These are phyloP conservation scores for Pseudopyrenochaeta lycopersici DNA, from an alignment of 2,329 filamentous ascomycete genomes.

Conservation along the genomic window DNA sequence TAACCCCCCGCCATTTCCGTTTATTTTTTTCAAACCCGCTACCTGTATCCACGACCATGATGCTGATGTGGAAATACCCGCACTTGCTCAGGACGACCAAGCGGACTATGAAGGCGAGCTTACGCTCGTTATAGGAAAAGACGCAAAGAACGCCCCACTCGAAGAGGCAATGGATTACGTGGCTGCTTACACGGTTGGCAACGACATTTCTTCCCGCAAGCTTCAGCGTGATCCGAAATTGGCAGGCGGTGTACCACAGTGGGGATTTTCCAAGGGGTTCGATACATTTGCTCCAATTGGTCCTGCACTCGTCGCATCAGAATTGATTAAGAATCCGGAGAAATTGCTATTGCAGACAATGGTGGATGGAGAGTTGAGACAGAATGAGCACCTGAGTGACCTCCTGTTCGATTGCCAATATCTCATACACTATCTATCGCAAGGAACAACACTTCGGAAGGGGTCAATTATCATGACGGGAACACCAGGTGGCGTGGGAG, in stretches of 20 bases:
- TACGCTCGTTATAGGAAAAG: conserved; percentile 61
- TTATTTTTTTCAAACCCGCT: conserved; percentile 56
- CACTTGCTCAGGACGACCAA: conserved; percentile 12
- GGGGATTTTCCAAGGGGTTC: conserved; percentile 64
- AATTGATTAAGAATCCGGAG: conserved; percentile 57
- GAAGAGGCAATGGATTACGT: conserved; percentile 59
- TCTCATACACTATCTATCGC: conserved; percentile 55
- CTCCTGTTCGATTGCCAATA: conserved; percentile 53
- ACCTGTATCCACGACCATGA: conserved; percentile 14
- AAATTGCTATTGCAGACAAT: conserved; percentile 53
- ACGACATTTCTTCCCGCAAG: conserved; percentile 17
- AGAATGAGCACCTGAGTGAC: conserved; percentile 56
- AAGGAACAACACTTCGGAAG: conserved; percentile 49
- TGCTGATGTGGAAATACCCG: conserved; percentile 10
- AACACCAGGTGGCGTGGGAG: conserved; percentile 50
- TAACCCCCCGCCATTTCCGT: conserved; percentile 55
- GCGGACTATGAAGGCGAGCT: conserved; percentile 65
- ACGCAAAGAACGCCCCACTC: conserved; percentile 54
- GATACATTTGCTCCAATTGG: conserved; percentile 66
- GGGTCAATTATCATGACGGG: conserved; percentile 58
- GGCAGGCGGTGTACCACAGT: conserved; percentile 61
- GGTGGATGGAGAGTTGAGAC: conserved; percentile 56
- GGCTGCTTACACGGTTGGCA: conserved; percentile 64
- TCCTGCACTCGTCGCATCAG: conserved; percentile 53
- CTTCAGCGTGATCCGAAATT: conserved; percentile 53